Evolutionary conservation across 805 yeast species (phyloP).

Genomic region (Yarrowia phangngaensis): DNA sequence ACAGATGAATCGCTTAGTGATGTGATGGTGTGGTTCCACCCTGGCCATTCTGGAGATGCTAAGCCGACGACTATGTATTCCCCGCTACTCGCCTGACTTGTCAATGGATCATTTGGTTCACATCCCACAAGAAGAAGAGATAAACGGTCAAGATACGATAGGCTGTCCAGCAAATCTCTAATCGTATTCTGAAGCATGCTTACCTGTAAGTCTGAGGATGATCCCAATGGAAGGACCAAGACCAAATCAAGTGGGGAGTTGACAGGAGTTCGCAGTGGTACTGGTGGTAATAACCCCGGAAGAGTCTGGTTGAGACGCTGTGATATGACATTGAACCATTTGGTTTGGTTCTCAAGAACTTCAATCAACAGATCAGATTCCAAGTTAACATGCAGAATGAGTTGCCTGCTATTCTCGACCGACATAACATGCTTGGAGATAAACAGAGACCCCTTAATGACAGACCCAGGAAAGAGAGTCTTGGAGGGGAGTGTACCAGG

Average conservation of each 20-base stretch:
- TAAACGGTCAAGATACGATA: slow-evolving; percentile 5
- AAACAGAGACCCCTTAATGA: slow-evolving; percentile 17
- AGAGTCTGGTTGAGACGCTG: neutral
- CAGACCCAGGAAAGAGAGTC: slow-evolving; percentile 10
- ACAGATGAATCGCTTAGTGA: slow-evolving; percentile 10
- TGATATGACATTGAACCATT: slow-evolving; percentile 1
- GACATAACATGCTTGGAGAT: slow-evolving; percentile 6
- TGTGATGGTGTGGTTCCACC: slow-evolving; percentile 15
- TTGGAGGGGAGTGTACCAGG: slow-evolving; percentile 1
- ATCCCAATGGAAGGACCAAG: slow-evolving; percentile 4
- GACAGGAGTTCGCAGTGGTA: neutral
- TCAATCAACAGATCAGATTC: slow-evolving; percentile 3
- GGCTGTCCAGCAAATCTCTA: slow-evolving; percentile 1
- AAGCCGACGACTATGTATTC: slow-evolving; percentile 16
- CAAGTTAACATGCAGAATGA: too few species aligned
- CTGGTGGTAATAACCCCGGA: neutral
- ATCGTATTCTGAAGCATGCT: slow-evolving; percentile 1
- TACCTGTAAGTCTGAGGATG: neutral
- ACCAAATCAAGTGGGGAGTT: slow-evolving; percentile 13
- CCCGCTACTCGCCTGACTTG: neutral
- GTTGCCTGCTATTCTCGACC: slow-evolving; percentile 1
- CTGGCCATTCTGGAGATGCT: slow-evolving; percentile 12
- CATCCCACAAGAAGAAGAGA: slow-evolving; percentile 15
- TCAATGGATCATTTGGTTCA: slow-evolving; percentile 1
- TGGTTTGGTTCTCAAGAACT: slow-evolving; percentile 1